phyloP scores from a whole-genome alignment of 495 filamentous ascomycete genomes.

The Pseudevernia furfuracea region DNA sequence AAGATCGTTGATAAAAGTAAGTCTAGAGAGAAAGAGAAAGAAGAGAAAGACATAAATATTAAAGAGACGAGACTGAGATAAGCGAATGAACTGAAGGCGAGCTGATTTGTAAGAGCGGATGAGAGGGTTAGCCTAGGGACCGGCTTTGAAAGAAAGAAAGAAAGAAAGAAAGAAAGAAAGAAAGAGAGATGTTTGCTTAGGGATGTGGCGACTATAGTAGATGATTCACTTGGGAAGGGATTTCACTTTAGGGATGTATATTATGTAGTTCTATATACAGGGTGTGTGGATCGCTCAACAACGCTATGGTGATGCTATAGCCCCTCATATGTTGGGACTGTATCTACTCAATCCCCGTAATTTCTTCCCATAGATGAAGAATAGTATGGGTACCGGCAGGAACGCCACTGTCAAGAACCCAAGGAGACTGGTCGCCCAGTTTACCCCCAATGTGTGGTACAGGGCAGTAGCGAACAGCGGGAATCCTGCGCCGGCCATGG shows the following conservation, averaged over 20 bases:
- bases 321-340: not conserved
- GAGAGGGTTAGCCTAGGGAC: too few species aligned
- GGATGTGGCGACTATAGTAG: too few species aligned
- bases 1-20: too few species aligned
- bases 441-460: constrained; percentile 49
- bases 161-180: too few species aligned
- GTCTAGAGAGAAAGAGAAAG: too few species aligned
- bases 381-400: constrained; percentile 62
- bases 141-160: too few species aligned
- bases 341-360: constrained; percentile 47
- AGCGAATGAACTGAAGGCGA: too few species aligned
- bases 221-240: too few species aligned
- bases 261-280: not conserved
- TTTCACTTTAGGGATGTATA: not conserved
- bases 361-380: constrained; percentile 60
- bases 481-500: constrained; percentile 42
- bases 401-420: constrained; percentile 57
- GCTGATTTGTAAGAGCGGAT: too few species aligned
- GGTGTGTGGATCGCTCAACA: not conserved
- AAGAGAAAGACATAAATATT: too few species aligned
- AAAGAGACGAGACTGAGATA: too few species aligned
- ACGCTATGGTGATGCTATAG: not conserved
- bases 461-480: constrained; percentile 52
- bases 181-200: too few species aligned
- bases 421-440: constrained; percentile 52